Percentiles rank a stretch among this genome's conserved stretches.
Conservation (phyloP, 1,139 yeast species). For the Yarrowia galli region DNA sequence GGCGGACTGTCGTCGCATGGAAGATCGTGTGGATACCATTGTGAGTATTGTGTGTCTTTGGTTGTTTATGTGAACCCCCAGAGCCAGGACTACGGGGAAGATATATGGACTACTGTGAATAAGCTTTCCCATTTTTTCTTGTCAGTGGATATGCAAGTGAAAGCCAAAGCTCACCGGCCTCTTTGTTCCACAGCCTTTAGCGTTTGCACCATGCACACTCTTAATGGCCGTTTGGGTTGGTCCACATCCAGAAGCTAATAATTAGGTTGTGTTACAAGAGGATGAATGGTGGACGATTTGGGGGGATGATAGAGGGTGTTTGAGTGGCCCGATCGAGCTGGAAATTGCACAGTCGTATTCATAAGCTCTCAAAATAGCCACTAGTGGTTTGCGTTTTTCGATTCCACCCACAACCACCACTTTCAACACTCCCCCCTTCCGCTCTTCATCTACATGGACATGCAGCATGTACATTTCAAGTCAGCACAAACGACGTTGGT, state of each 20-base stretch:
- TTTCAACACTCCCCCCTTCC: not conserved
- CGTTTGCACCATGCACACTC: conserved; percentile 1
- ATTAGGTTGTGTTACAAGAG: conserved; percentile 13
- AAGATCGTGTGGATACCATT: conserved; percentile 36
- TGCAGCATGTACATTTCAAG: conserved; percentile 9
- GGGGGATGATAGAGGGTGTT: not conserved
- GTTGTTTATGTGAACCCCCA: not conserved
- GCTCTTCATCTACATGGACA: conserved; percentile 3
- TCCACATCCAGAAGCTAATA: conserved; percentile 5
- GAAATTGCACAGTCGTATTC: not conserved
- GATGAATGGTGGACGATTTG: not conserved
- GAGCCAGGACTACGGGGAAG: conserved; percentile 14
- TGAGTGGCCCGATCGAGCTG: not conserved
- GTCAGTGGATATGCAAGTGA: conserved; percentile 8
- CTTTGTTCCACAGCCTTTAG: not conserved
- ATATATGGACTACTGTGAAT: conserved; percentile 19
- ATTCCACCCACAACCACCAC: not conserved
- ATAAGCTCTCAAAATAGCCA: not conserved
- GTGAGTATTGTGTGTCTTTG: not conserved
- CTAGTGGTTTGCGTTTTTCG: not conserved
- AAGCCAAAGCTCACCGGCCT: conserved; percentile 10
- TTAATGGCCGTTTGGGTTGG: conserved; percentile 20
- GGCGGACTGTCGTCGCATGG: conserved; percentile 31
- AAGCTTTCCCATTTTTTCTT: conserved; percentile 25
- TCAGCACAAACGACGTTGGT: conserved; percentile 3